Evolutionary conservation across 148 eudicot genomes (phyloP), one percentile per base, ranked within the genome.

Genomic region (Amaranthus cruentus): DNA sequence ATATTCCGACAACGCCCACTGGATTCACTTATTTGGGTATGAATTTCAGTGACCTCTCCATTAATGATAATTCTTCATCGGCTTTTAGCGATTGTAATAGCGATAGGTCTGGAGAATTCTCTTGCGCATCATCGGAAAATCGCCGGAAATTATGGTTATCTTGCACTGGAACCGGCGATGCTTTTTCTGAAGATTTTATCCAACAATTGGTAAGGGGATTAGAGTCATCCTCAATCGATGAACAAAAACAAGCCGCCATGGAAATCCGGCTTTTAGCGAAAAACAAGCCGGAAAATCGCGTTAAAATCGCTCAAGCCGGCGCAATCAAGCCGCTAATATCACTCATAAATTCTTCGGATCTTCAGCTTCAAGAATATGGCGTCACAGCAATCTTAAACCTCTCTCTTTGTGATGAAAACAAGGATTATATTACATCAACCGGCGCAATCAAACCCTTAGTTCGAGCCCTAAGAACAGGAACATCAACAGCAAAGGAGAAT

Each of bases 41-140:
- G 3, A 87, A 55, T 68, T 86, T 90, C 81, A 71, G 75, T 79
- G 78, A 80, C 43, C 69, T 87, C 11, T 55, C 28, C 68, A 51
- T 77, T 71, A 76, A 77, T 76, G 90, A 85, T 62, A 66, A 66
- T 43, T 85, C 93, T 0, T 81, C 84, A 0, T 83, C 98, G 0
- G 98, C 98, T 7, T 93, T 93, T 79, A 93, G 98, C 71, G 98
- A 93, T 58, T 93, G 98, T 74, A 84, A 87, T 80, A 89, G 94
- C 78, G 98, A 93, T 76, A 66, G 83, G 55, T 93, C 98, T 66
- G 94, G 96, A 75, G 98, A 93, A 75, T 93, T 93, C 70, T 72
- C 86, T 6, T 55, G 85, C 2, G 71, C 89, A 0, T 74, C 88
- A 5, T 73, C 91, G 0, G 76, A 84, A 14, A 82, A 85, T 76